Percentiles rank a stretch among this genome's conserved stretches.
phyloP scores from a whole-genome alignment of 768 basidiomycete species.

The Tephrocybe rancida region DNA sequence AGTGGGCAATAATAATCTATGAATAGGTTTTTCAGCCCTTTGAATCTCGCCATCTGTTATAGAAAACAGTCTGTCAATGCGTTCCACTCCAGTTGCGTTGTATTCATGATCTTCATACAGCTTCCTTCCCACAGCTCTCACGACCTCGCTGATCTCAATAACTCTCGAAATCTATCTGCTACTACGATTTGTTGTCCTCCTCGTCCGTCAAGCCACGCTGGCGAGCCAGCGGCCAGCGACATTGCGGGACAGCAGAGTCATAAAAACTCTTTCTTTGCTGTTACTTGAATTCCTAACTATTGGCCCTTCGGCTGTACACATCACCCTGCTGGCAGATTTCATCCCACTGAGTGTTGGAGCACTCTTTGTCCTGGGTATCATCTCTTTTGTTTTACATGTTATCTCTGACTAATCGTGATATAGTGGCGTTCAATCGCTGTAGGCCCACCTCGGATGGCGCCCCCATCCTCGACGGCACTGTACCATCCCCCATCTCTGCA shows the following conservation, averaged over 20 bases:
- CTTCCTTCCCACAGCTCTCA: slow-evolving; percentile 15
- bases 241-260: slow-evolving; percentile 10
- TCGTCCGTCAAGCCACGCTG: not conserved
- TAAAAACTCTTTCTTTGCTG: slow-evolving; percentile 11
- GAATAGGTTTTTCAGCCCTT: not conserved
- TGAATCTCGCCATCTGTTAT: slow-evolving; percentile 11
- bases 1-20: not conserved
- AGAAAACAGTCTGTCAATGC: slow-evolving; percentile 13
- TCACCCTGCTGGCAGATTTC: slow-evolving; percentile 17
- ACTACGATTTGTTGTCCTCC: slow-evolving; percentile 2
- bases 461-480: not conserved
- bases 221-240: slow-evolving; percentile 2
- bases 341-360: slow-evolving; percentile 16
- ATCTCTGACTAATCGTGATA: not conserved
- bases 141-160: slow-evolving; percentile 10
- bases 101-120: not conserved
- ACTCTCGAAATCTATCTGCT: slow-evolving; percentile 10
- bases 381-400: not conserved
- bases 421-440: slow-evolving; percentile 13
- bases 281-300: slow-evolving; percentile 15
- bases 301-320: slow-evolving; percentile 13
- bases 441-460: not conserved
- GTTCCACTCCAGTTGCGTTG: not conserved
- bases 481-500: not conserved
- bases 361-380: slow-evolving; percentile 14